A percentile compares a stretch with the other conserved stretches of the same genome.
Evolutionary conservation across 352 stramenopile species (phyloP).

Genomic region (Globisporangium spinosum): DNA sequence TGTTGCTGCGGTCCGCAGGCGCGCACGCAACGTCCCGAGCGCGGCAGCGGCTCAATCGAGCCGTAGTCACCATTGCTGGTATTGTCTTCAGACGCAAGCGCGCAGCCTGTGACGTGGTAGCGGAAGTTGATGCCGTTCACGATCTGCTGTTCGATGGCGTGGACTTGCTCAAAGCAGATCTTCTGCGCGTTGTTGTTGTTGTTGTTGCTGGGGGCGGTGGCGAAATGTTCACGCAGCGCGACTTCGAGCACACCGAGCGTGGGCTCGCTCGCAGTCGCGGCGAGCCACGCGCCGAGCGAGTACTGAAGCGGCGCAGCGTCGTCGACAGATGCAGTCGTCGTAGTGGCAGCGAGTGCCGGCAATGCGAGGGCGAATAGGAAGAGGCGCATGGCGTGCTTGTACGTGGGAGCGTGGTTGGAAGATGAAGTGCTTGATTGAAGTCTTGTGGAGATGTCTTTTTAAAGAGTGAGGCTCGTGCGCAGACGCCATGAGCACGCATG

Average conservation of each 20-base stretch:
- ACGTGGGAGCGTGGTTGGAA: not conserved
- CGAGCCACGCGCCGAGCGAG: constrained; percentile 37
- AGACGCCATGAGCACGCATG: not conserved
- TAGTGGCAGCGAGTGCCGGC: not conserved
- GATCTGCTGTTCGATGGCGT: constrained; percentile 50
- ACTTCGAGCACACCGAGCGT: constrained; percentile 32
- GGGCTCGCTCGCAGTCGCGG: constrained; percentile 27
- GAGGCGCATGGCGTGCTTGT: not conserved
- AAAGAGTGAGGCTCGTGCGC: not conserved
- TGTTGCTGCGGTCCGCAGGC: constrained; percentile 17
- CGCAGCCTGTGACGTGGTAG: constrained; percentile 45
- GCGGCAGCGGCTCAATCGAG: not conserved
- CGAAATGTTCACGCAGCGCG: constrained; percentile 26
- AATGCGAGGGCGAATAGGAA: not conserved
- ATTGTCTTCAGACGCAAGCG: constrained; percentile 6
- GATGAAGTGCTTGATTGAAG: not conserved
- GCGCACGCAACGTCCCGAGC: constrained; percentile 23
- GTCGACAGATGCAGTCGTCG: not conserved
- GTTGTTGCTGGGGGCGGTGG: not conserved
- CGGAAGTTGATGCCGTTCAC: constrained; percentile 63
- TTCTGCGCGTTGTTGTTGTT: constrained; percentile 1
- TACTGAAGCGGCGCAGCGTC: constrained; percentile 1
- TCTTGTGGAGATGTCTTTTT: not conserved
- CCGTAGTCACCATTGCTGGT: not conserved
- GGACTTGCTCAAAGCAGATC: constrained; percentile 44